phyloP scores from a whole-genome alignment of 345 rosid genomes.

The Dipteronia sinensis region DNA sequence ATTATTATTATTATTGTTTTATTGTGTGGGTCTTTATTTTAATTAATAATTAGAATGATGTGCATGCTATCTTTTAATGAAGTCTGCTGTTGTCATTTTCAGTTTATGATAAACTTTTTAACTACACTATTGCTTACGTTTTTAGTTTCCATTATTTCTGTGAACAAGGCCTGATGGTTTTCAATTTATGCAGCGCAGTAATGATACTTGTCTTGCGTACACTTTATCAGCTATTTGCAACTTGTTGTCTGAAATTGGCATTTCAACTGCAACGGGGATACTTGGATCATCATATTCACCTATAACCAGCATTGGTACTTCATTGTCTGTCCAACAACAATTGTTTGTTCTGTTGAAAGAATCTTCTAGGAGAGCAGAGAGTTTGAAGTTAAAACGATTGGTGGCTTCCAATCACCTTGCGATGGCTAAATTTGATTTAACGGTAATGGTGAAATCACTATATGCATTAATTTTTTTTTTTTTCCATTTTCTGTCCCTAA shows the following conservation, averaged over 20 bases:
- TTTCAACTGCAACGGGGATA: constrained; percentile 63
- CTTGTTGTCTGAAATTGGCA: constrained; percentile 82
- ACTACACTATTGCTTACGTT: not conserved
- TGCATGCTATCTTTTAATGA: constrained; percentile 3
- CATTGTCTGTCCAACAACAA: constrained; percentile 86
- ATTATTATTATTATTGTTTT: not conserved
- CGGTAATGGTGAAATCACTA: constrained; percentile 51
- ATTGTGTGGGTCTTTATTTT: not conserved
- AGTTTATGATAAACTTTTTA: not conserved
- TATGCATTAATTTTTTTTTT: not conserved
- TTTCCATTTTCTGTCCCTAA: not conserved
- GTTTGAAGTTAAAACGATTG: constrained; percentile 71
- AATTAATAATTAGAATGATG: not conserved
- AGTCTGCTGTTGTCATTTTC: constrained; percentile 8
- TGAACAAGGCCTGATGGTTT: constrained; percentile 19
- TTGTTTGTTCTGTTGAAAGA: constrained; percentile 80
- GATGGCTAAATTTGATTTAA: constrained; percentile 88
- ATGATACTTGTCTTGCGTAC: constrained; percentile 96
- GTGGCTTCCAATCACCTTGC: constrained; percentile 95
- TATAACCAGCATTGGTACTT: constrained; percentile 56
- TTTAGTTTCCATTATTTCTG: not conserved
- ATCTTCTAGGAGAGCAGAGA: constrained; percentile 86
- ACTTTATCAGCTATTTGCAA: constrained; percentile 88
- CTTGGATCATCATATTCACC: constrained; percentile 85
- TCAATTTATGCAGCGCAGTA: constrained; percentile 67